Evolutionary conservation across 2,329 filamentous ascomycete genomes (phyloP), one percentile per base, ranked within the genome.

Genomic region (Mariannaea elegans): DNA sequence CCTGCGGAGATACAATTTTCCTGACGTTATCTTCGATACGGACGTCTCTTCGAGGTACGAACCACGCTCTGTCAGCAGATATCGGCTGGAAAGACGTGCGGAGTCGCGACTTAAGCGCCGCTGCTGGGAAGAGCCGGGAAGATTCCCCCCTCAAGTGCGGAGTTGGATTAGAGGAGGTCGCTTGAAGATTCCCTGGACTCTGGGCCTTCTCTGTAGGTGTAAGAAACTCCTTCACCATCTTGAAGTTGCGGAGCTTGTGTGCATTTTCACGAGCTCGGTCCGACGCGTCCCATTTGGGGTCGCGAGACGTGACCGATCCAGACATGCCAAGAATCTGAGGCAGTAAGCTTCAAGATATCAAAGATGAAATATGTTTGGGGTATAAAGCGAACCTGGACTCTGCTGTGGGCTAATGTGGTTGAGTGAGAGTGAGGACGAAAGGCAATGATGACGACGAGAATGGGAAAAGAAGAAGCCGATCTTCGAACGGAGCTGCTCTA

Each of bases 61-160:
- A 42, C 49, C 44, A 52, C 16, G 38, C 49, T 47, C 21, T 29
- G 16, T 39, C 42, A 8, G n/a, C 42, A n/a, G 32, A 24, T 8
- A 21, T 13, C 14, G 31, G 29, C 14, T 9, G 7, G 13, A 14
- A 29, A n/a, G 18, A 18, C 21, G 52, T n/a, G 12, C 6, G 16
- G 12, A 47, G 31, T 8, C 34, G 38, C 3, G 52, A 48, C 42
- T 48, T 39, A 6, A 55, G 42, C 2, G 21, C 39, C 4, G 29
- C 32, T 7, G 41, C 14, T 12, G 52, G 52, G 7, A 47, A 23
- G 19, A 47, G 52, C n/a, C 47, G 52, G 8, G 52, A 41, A 9
- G 13, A 12, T 21, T 12, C 16, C 3, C 16, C 38, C 10, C 38
- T 42, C 14, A 24, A 14, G 19, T 41, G 9, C 9, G 24, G 27